Conservation (phyloP, 176 grass and related monocot species). For the Poa annua region DNA sequence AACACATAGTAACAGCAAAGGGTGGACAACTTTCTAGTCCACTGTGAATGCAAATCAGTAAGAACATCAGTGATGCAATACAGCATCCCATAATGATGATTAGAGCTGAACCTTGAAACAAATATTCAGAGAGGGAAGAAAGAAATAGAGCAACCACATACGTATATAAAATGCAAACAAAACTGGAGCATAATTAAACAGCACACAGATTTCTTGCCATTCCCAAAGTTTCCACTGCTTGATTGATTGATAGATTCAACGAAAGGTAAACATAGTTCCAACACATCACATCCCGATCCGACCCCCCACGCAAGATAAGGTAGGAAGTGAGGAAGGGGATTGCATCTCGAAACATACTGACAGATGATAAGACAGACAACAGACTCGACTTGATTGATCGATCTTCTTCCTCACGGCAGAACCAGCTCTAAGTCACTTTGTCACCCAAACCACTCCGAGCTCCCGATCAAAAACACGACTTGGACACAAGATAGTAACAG, state of each 20-base stretch:
- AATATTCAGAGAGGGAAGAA: too few species aligned
- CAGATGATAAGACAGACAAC: not conserved
- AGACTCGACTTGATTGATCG: not conserved
- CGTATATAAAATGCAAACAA: too few species aligned
- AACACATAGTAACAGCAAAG: too few species aligned
- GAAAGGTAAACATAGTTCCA: not conserved
- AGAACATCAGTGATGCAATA: too few species aligned
- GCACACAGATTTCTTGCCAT: not conserved
- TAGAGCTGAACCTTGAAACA: too few species aligned
- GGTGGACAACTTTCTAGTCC: too few species aligned
- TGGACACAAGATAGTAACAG: not conserved
- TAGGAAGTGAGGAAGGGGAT: not conserved
- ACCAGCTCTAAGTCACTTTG: constrained; percentile 18
- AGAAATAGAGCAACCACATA: too few species aligned
- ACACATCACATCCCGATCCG: constrained; percentile 28
- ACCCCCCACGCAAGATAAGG: too few species aligned
- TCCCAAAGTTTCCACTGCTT: not conserved
- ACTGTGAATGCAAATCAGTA: too few species aligned
- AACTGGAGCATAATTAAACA: too few species aligned
- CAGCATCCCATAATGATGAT: too few species aligned
- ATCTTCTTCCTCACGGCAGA: constrained; percentile 3
- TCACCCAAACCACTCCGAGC: constrained; percentile 8
- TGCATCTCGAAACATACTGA: not conserved
- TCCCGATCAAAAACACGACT: constrained; percentile 29
- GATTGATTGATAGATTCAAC: not conserved